Evolutionary conservation across 2,329 filamentous ascomycete species (phyloP), one percentile per base, ranked within the genome.

Genomic region (Ilyonectria destructans): DNA sequence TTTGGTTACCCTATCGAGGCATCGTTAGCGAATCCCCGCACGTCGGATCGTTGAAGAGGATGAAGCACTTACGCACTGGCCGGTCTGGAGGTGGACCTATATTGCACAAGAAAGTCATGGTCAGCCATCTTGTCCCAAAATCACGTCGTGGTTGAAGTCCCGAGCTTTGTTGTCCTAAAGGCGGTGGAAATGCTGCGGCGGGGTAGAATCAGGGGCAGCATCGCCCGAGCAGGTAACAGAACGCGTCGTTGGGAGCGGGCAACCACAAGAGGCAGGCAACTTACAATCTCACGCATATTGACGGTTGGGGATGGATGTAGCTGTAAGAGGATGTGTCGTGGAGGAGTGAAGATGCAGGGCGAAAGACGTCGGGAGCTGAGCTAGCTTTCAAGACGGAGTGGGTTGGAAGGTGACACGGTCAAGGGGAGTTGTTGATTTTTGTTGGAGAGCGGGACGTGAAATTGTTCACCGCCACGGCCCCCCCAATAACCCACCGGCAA

Each of bases 71-170:
- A 98, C 96, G 89, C 96, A 98, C 92, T 99, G 96, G 86, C 96
- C 96, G 90, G 96, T 99, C 89, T 99, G 96, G 80, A 99, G 95
- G 88, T 99, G 96, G 87, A 98, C 96, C 96, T 98, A 82, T 89
- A 80, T 94, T 87, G 80, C 74, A 74, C 74, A 75, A 78, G 80
- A 80, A 84, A 85, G 80, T 82, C 72, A 69, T 46, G 74, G 89
- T 91, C 87, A 93, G 91, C 85, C 78, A 80, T 80, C 77, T 78
- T 72, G 64, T 73, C 69, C 68, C 52, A 43, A 12, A 48, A 56
- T 62, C 56, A 62, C 17, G 54, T 69, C 29, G 35, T 60, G 56
- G 31, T 62, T 46, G 58, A 56, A 63, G 58, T 58, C 69, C 48
- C 61, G 48, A 63, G 68, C 65, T 65, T 65, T 69, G 66, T 69